phyloP scores from a whole-genome alignment of 2,329 filamentous ascomycete genomes.

The Xylaria sp. region DNA sequence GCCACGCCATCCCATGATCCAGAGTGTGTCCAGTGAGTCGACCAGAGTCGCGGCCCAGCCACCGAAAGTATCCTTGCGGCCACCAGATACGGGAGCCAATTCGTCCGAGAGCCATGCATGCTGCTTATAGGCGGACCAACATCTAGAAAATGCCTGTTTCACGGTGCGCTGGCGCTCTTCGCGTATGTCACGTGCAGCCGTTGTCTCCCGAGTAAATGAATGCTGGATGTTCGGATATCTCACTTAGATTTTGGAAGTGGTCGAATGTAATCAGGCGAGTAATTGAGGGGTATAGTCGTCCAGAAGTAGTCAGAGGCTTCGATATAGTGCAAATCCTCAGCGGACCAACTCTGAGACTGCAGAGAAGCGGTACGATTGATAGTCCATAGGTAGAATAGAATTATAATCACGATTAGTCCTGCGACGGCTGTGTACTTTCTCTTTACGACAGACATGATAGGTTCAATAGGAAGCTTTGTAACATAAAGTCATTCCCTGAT shows the following conservation, averaged over 20 bases:
- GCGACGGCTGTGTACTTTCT: not conserved
- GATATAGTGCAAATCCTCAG: not conserved
- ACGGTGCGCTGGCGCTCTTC: not conserved
- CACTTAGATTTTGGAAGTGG: not conserved
- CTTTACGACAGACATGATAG: not conserved
- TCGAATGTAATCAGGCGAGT: not conserved
- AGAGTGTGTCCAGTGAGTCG: not conserved
- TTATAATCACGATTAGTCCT: not conserved
- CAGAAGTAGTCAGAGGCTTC: not conserved
- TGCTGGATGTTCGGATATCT: not conserved
- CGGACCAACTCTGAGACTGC: not conserved
- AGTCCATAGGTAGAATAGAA: not conserved
- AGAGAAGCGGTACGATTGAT: not conserved
- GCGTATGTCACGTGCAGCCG: not conserved
- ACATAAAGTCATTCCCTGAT: not conserved
- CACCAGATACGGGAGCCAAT: not conserved
- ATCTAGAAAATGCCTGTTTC: not conserved
- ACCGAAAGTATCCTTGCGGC: not conserved
- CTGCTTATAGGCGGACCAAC: slow-evolving; percentile 2
- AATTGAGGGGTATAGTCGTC: not conserved
- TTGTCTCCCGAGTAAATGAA: not conserved
- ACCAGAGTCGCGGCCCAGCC: slow-evolving; percentile 5
- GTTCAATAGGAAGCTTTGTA: no score
- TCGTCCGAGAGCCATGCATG: slow-evolving; percentile 1
- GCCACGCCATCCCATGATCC: not conserved